A percentile compares a stretch with the other conserved stretches of the same genome.
These are phyloP conservation scores for barrel medic (Medicago truncatula) DNA, from an alignment of 306 rosid genomes.

Conservation along the genomic window DNA sequence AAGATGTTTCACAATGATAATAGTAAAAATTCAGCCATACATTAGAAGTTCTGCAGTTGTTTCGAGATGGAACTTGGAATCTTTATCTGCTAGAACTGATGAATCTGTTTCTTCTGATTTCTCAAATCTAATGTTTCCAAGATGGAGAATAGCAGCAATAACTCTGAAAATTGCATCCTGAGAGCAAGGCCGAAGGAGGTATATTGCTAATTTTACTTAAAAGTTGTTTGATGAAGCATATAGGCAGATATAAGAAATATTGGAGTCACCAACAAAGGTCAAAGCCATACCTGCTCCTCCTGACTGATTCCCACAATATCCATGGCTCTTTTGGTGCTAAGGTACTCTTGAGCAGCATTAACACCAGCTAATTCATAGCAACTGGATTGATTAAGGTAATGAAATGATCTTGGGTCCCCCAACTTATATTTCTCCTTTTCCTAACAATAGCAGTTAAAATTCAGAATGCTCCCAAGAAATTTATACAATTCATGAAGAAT, in stretches of 20 bases:
- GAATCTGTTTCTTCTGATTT: slow-evolving; percentile 77
- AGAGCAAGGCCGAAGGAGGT: slow-evolving; percentile 21
- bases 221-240: slow-evolving; percentile 20
- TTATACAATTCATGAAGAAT: slow-evolving; percentile 1
- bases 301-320: slow-evolving; percentile 82
- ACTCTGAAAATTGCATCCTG: slow-evolving; percentile 94
- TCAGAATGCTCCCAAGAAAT: slow-evolving; percentile 29
- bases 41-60: slow-evolving; percentile 89
- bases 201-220: slow-evolving; percentile 34
- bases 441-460: slow-evolving; percentile 51
- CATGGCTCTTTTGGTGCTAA: slow-evolving; percentile 90
- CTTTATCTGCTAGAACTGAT: slow-evolving; percentile 74
- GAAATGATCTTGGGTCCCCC: slow-evolving; percentile 81
- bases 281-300: slow-evolving; percentile 71
- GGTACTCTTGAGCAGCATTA: slow-evolving; percentile 78
- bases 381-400: slow-evolving; percentile 89
- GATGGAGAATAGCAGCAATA: slow-evolving; percentile 94
- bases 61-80: slow-evolving; percentile 77
- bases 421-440: slow-evolving; percentile 83
- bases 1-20: slow-evolving; percentile 40
- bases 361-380: slow-evolving; percentile 78
- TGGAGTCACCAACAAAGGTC: slow-evolving; percentile 37
- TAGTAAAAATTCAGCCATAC: slow-evolving; percentile 54
- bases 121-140: slow-evolving; percentile 77
- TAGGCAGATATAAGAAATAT: slow-evolving; percentile 33